Evolutionary conservation across 23 red algal genomes (phyloP), one percentile per base, ranked within the genome.

Genomic region (Gracilariopsis chorda): DNA sequence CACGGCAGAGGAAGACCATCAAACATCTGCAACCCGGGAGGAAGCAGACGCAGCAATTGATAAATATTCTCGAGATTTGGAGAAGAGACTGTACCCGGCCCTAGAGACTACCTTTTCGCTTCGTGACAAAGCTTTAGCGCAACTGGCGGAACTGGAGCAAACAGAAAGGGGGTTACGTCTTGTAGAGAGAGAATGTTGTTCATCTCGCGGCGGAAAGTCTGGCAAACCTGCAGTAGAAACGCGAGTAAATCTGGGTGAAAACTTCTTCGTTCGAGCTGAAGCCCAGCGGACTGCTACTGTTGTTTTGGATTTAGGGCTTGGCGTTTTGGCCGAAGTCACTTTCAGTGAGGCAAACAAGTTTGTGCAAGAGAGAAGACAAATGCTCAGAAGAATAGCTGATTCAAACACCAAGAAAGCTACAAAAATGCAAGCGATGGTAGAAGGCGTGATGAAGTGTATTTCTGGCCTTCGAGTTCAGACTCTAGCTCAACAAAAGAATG

Each of bases 211-310:
- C 23, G 58, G 20, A 44, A 61, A 28, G 52, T 17, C 55, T 34
- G 53, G 41, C 13, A 61, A 56, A 30, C 80, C 80, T 32, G 33
- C 21, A 23, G 43, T 84, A 2, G 35, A 68, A 63, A 62, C 80
- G 6, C 52, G 80, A 19, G 80, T 84, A 17, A 84, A 84, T 40
- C 35, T 84, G 29, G 80, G 80, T 58, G 53, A 84, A 7, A 44
- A 84, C 20, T 84, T 84, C 25, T 84, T 63, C 59, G 56, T 68
- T 16, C 43, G 59, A 17, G 80, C 80, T n/a, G 58, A 41, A 48
- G 56, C 58, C 14, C 52, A 44, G 13, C 33, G 44, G 28, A 14
- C 59, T 40, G 53, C 63, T 1, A 56, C 52, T 25, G 58, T 84
- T 12, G 43, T 84, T 21, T 36, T 84, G 27, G 80, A 84, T 48